Conservation (phyloP, 352 stramenopile genomes). For the Sclerospora graminicola region DNA sequence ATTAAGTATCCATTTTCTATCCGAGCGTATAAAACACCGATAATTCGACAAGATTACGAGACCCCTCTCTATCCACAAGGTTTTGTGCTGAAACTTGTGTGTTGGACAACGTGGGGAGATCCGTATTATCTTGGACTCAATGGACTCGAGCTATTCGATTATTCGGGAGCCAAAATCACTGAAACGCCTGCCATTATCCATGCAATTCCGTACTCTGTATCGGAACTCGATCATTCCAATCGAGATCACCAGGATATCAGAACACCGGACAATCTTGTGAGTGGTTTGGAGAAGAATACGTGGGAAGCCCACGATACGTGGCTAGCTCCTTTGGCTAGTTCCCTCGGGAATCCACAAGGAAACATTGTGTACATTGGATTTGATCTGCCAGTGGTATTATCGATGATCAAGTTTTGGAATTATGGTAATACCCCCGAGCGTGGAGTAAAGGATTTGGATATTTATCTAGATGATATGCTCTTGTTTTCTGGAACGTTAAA, state of each 20-base stretch:
- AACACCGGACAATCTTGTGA: constrained; percentile 53
- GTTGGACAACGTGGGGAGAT: constrained; percentile 77
- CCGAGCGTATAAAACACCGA: constrained; percentile 57
- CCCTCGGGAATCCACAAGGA: constrained; percentile 33
- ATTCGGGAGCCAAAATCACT: constrained; percentile 31
- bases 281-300: constrained; percentile 64
- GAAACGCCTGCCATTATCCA: constrained; percentile 31
- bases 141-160: constrained; percentile 72
- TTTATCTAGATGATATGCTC: constrained; percentile 83
- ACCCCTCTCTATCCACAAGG: constrained; percentile 67
- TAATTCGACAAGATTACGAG: constrained; percentile 84
- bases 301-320: constrained; percentile 65
- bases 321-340: constrained; percentile 65
- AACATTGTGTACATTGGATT: constrained; percentile 73
- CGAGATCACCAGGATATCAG: constrained; percentile 36
- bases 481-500: constrained; percentile 59
- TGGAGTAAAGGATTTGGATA: constrained; percentile 72
- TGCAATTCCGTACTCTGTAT: too few species aligned
- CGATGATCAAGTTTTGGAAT: constrained; percentile 85
- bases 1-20: constrained; percentile 32
- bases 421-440: constrained; percentile 82
- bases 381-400: constrained; percentile 56
- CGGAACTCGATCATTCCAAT: too few species aligned
- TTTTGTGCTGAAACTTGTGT: constrained; percentile 76
- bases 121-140: constrained; percentile 80